Conservation (phyloP, 2,329 filamentous ascomycete genomes). For the Pseudogymnoascus sp. region DNA sequence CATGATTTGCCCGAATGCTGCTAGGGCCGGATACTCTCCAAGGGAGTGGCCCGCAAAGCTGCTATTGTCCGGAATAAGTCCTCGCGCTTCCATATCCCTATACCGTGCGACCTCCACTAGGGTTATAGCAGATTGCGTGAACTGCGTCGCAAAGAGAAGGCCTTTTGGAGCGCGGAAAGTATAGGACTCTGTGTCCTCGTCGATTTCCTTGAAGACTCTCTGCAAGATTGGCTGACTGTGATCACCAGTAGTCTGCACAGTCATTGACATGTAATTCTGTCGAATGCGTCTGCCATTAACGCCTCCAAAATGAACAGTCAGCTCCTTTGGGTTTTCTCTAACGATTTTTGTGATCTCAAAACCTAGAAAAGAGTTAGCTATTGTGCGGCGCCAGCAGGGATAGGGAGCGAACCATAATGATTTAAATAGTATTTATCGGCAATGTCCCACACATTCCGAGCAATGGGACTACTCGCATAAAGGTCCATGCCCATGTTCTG, state of each 20-base stretch:
- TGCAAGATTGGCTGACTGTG: conserved; percentile 11
- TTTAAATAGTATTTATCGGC: conserved; percentile 30
- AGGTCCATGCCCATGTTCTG: conserved; percentile 37
- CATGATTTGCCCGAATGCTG: conserved; percentile 25
- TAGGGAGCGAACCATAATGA: conserved; percentile 25
- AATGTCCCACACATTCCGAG: conserved; percentile 31
- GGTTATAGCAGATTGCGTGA: conserved; percentile 30
- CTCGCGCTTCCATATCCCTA: conserved; percentile 25
- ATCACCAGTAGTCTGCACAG: conserved; percentile 47
- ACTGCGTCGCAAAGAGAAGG: conserved; percentile 30
- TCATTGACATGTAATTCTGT: conserved; percentile 34
- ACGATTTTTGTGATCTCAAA: conserved; percentile 32
- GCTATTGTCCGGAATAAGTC: conserved; percentile 20
- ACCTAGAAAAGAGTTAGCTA: conserved; percentile 18
- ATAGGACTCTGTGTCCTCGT: conserved; percentile 21
- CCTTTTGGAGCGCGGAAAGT: conserved; percentile 25
- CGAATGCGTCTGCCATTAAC: conserved; percentile 22
- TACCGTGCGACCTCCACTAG: conserved; percentile 27
- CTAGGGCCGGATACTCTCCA: conserved; percentile 28
- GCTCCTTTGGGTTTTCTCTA: conserved; percentile 30
- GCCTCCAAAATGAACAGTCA: conserved; percentile 34
- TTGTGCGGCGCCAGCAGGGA: not conserved
- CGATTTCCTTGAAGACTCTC: conserved; percentile 14
- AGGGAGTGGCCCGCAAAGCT: conserved; percentile 29
- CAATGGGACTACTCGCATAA: conserved; percentile 29